Base-by-base conservation (phyloP, 495 filamentous ascomycete species). In the Penicillium verhagenii region DNA sequence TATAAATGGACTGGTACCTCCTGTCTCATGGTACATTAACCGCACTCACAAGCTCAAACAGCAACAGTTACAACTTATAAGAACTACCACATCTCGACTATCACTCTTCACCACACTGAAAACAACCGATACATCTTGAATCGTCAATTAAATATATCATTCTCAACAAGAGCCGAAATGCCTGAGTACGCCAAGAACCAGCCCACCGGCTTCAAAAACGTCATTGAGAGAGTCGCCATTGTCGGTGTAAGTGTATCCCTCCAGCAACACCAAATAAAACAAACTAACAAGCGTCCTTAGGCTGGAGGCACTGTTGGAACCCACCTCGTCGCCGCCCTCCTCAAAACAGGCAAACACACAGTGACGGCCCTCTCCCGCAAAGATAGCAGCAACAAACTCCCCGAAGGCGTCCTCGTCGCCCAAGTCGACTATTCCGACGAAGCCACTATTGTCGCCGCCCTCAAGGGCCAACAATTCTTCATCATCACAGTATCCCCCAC, bases 251-350 rank as follows among this genome's bases (percentile, higher is more conserved):
- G 73, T 59, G 39, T 28, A 19, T 10, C 45, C 14, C 11, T 56
- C n/a, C 49, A 19, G 31, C 18, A 48, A 0, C 40, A 49, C 10
- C 21, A 54, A 13, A 1, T 39, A 26, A n/a, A 54, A 1, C 40
- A 54, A 5, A 58, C 50, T 63, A 63, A 66, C 18, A 44, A 58
- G 51, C n/a, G 4, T 11, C 0, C 24, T 40, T 38, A 88, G 84
- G 83, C 81, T n/a, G 78, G 74, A 54, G 87, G 88, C 39, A 77
- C 75, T 9, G 52, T 79, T 50, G 87, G 87, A 53, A 74, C 68
- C 13, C 70, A 70, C 53, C 79, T 90, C 33, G 64, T 76, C 18
- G 52, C 68, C 1, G 74, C 71, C 14, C 71, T 84, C 7, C 68
- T 83, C n/a, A 60, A 76, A 35, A 76, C 70, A 24, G 76, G 79